Evolutionary conservation across 108 stramenopile genomes (phyloP).

Genomic region (Chaetoceros muelleri): DNA sequence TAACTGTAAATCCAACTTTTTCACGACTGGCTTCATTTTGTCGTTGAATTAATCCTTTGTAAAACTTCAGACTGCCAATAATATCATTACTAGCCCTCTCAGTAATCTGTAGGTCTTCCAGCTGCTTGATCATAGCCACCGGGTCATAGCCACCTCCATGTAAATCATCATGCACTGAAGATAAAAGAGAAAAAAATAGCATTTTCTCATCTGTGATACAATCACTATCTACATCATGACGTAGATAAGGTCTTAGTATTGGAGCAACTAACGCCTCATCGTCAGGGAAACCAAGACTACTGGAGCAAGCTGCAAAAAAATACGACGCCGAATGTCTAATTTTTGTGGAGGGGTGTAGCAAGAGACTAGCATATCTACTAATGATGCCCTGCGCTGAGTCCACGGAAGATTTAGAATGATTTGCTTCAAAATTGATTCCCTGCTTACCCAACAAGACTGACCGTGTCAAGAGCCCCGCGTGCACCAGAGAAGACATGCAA

Average conservation of each 20-base stretch:
- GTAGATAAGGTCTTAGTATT: conserved; percentile 54
- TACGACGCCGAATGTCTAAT: conserved; percentile 34
- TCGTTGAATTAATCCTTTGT: background rate
- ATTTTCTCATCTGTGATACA: conserved; percentile 15
- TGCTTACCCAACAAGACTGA: conserved; percentile 31
- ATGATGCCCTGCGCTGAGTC: conserved; percentile 31
- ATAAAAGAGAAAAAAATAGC: too few relatives aligned
- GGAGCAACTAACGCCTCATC: conserved; percentile 49
- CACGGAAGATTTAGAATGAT: conserved; percentile 6
- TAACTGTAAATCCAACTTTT: conserved; percentile 3
- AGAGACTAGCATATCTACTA: conserved; percentile 51
- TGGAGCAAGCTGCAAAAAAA: conserved; percentile 34
- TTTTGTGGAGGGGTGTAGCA: conserved; percentile 55
- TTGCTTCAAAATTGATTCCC: conserved; percentile 6
- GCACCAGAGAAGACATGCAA: conserved; percentile 51
- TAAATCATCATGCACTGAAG: too few relatives aligned
- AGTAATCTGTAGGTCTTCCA: background rate
- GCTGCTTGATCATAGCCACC: too few relatives aligned
- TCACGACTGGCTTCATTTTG: background rate
- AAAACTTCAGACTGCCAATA: conserved; percentile 6
- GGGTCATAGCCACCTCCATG: too few relatives aligned
- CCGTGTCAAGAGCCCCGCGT: conserved; percentile 46
- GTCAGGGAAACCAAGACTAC: conserved; percentile 54
- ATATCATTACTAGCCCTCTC: background rate
- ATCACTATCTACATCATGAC: conserved; percentile 26